Conservation (phyloP, 2,329 filamentous ascomycete genomes). For the Parastagonospora avenae region DNA sequence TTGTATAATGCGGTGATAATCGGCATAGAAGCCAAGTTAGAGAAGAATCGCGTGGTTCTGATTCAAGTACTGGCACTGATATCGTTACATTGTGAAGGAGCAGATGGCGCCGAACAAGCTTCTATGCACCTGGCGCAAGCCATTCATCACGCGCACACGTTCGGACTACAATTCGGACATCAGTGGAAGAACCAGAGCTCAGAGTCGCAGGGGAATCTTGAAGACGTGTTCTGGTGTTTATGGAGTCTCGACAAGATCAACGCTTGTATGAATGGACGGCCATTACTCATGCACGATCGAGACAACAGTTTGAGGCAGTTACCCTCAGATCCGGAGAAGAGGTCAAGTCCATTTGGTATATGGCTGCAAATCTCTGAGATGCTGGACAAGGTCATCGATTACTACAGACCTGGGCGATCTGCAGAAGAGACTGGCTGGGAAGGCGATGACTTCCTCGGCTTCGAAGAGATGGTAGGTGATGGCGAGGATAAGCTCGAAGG, state of each 20-base stretch:
- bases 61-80: slow-evolving; percentile 55
- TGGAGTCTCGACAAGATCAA: slow-evolving; percentile 57
- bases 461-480: slow-evolving; percentile 52
- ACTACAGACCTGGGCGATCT: slow-evolving; percentile 52
- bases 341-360: slow-evolving; percentile 55
- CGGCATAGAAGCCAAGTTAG: slow-evolving; percentile 48
- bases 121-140: slow-evolving; percentile 55
- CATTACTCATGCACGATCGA: slow-evolving; percentile 54
- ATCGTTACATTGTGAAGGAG: slow-evolving; percentile 55
- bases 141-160: slow-evolving; percentile 56
- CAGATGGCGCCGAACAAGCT: slow-evolving; percentile 54
- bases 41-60: slow-evolving; percentile 53
- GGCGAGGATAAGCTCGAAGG: slow-evolving; percentile 45
- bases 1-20: slow-evolving; percentile 51
- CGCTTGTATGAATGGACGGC: slow-evolving; percentile 54
- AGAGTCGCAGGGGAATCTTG: slow-evolving; percentile 46
- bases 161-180: slow-evolving; percentile 53
- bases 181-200: slow-evolving; percentile 47
- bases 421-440: slow-evolving; percentile 54
- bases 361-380: slow-evolving; percentile 53
- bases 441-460: slow-evolving; percentile 51
- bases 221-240: slow-evolving; percentile 56
- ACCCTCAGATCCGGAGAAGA: slow-evolving; percentile 49
- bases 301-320: slow-evolving; percentile 53
- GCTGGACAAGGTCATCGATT: slow-evolving; percentile 54